Conservation (phyloP, 768 basidiomycete genomes). For the Phlegmacium glaucopus region DNA sequence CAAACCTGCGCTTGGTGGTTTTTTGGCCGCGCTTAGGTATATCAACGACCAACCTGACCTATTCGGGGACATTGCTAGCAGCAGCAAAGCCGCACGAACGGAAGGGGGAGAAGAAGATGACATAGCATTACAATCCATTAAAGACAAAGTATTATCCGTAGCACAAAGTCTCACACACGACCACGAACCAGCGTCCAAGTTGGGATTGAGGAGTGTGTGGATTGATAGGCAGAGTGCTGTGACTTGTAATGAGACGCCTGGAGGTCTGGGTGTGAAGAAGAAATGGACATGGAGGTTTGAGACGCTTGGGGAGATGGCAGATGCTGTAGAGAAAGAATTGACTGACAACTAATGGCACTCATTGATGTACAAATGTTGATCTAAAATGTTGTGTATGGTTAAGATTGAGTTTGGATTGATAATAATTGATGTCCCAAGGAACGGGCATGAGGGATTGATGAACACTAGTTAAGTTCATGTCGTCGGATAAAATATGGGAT, state of each 20-base stretch:
- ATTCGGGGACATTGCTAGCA: slow-evolving; percentile 24
- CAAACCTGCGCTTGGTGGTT: slow-evolving; percentile 61
- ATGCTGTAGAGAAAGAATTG: slow-evolving; percentile 47
- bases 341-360: background rate
- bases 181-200: slow-evolving; percentile 53
- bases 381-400: too few species aligned
- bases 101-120: too few species aligned
- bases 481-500: too few species aligned
- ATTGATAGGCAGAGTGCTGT: slow-evolving; percentile 55
- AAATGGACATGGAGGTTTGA: slow-evolving; percentile 53
- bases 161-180: slow-evolving; percentile 70
- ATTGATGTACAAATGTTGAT: too few species aligned
- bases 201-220: slow-evolving; percentile 62
- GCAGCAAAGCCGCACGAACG: too few species aligned
- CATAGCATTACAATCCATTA: slow-evolving; percentile 15
- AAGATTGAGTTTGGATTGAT: too few species aligned
- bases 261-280: slow-evolving; percentile 20
- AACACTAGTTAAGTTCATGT: too few species aligned
- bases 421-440: too few species aligned
- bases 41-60: slow-evolving; percentile 37
- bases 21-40: slow-evolving; percentile 44
- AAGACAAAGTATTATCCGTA: slow-evolving; percentile 55
- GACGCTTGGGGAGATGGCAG: slow-evolving; percentile 59
- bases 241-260: slow-evolving; percentile 37
- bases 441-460: too few species aligned